These are phyloP conservation scores for Apiotrichum laibachii DNA, from an alignment of 1,284 basidiomycete genomes.

Conservation along the genomic window DNA sequence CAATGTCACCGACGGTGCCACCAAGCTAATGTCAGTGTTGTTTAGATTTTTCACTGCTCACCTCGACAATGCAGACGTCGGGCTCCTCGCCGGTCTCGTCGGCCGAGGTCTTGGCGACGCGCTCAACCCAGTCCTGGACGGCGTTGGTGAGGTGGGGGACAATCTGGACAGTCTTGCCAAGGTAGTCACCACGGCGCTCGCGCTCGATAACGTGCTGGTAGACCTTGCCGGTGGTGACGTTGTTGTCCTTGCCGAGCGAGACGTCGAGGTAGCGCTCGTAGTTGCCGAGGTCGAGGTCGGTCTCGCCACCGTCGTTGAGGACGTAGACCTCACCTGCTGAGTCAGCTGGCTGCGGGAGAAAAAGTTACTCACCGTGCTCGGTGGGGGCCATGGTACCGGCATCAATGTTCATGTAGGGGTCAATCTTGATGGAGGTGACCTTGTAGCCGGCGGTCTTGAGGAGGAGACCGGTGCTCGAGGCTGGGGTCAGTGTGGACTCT, in stretches of 20 bases:
- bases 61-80: conserved; percentile 97
- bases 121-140: conserved; percentile 98
- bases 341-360: neutral
- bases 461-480: conserved; percentile 93
- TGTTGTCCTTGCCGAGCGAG: conserved; percentile 90
- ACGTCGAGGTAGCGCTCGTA: conserved; percentile 98
- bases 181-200: conserved; percentile 94
- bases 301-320: conserved; percentile 96
- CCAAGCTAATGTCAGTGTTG: conserved; percentile 65
- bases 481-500: conserved; percentile 51
- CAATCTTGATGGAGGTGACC: conserved; percentile 99
- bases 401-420: conserved; percentile 99
- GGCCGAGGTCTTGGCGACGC: conserved; percentile 87
- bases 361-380: conserved; percentile 74
- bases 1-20: conserved; percentile 93
- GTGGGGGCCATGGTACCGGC: conserved; percentile 99
- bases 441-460: conserved; percentile 93
- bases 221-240: conserved; percentile 98
- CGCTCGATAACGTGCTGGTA: conserved; percentile 96
- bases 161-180: conserved; percentile 97
- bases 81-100: conserved; percentile 91
- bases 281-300: conserved; percentile 96
- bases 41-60: conserved; percentile 21
- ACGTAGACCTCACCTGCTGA: conserved; percentile 93
- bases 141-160: conserved; percentile 96